phyloP scores from a whole-genome alignment of 75 land plant species.

The Pinus albicaulis region DNA sequence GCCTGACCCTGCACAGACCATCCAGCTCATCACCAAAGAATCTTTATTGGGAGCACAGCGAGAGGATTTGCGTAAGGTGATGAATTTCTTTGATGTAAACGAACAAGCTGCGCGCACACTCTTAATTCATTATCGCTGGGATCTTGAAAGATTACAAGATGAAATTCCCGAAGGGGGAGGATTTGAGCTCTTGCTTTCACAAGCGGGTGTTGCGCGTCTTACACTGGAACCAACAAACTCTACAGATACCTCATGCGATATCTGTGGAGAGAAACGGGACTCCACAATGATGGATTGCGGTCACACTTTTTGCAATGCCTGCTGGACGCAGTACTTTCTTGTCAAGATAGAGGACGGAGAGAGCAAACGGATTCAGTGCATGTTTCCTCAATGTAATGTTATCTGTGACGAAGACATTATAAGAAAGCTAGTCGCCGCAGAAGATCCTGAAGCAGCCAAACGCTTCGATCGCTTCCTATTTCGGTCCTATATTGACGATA shows the following conservation, averaged over 20 bases:
- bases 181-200: slow-evolving; percentile 45
- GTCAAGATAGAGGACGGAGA: slow-evolving; percentile 83
- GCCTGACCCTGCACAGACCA: not conserved
- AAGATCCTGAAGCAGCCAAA: slow-evolving; percentile 49
- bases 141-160: slow-evolving; percentile 62
- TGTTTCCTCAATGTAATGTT: slow-evolving; percentile 75
- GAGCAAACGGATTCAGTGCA: slow-evolving; percentile 77
- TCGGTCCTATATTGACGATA: slow-evolving; percentile 87
- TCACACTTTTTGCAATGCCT: slow-evolving; percentile 73
- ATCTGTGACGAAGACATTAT: slow-evolving; percentile 78
- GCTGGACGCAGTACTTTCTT: slow-evolving; percentile 81
- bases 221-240: slow-evolving; percentile 4
- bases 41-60: slow-evolving; percentile 81
- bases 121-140: slow-evolving; percentile 86
- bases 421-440: slow-evolving; percentile 49
- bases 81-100: slow-evolving; percentile 59
- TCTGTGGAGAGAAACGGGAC: slow-evolving; percentile 76
- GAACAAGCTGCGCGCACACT: slow-evolving; percentile 82
- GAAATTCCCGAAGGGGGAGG: slow-evolving; percentile 62
- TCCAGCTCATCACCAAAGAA: slow-evolving; percentile 69
- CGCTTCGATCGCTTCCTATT: slow-evolving; percentile 69
- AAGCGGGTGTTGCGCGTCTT: slow-evolving; percentile 61
- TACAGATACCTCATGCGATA: slow-evolving; percentile 36
- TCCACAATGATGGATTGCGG: slow-evolving; percentile 56
- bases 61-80: slow-evolving; percentile 68